Percentiles rank a stretch among this genome's conserved stretches.
Evolutionary conservation across 2,329 filamentous ascomycete species (phyloP).

Genomic region (Aspergillus fijiensis): DNA sequence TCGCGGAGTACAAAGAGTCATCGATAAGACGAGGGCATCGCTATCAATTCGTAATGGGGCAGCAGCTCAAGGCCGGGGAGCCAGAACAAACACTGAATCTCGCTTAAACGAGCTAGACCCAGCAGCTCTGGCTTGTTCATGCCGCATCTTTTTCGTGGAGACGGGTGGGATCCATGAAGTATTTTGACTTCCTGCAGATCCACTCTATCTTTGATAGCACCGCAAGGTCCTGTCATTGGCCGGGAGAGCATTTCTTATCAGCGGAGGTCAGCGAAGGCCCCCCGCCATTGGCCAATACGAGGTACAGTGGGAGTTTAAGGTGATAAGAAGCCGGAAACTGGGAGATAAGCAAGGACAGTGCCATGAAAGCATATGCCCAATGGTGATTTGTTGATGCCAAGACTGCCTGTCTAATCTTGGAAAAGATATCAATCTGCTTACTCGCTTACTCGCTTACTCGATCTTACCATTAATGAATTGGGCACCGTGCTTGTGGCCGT

Average conservation of each 20-base stretch:
- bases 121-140: neutral
- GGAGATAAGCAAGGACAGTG: neutral
- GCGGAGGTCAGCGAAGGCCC: slow-evolving; percentile 5
- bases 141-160: neutral
- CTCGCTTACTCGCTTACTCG: slow-evolving; percentile 11
- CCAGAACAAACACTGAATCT: neutral
- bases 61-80: neutral
- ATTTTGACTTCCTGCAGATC: neutral
- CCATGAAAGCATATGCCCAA: neutral
- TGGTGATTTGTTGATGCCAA: neutral
- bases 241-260: slow-evolving; percentile 3
- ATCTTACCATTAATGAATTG: slow-evolving; percentile 10
- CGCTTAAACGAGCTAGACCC: neutral
- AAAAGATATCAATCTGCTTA: slow-evolving; percentile 1
- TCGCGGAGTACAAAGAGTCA: neutral
- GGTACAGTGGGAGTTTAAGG: neutral
- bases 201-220: neutral
- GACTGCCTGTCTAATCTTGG: neutral
- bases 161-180: neutral
- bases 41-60: slow-evolving; percentile 1
- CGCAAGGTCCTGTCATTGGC: neutral
- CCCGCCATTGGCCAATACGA: neutral
- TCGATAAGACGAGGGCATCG: slow-evolving; percentile 1
- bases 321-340: slow-evolving; percentile 1
- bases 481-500: neutral